Evolutionary conservation across 2,329 filamentous ascomycete species (phyloP).

Genomic region (Tolypocladium cylindrosporum): DNA sequence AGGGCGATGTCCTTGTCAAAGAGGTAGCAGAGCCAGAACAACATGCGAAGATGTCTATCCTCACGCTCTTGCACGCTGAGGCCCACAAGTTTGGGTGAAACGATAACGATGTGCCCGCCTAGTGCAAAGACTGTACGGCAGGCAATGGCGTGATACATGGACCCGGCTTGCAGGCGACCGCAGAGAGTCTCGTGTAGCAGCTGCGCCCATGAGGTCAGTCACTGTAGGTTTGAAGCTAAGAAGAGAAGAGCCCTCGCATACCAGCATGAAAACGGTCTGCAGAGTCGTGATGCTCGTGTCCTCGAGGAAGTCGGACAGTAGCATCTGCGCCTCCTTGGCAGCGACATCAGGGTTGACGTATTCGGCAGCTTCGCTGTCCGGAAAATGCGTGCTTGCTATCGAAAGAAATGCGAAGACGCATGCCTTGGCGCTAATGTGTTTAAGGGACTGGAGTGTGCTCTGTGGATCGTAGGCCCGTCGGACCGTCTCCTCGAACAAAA

Average conservation of each 20-base stretch:
- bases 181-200: conserved; percentile 31
- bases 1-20: conserved; percentile 47
- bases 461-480: conserved; percentile 29
- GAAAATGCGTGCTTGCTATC: conserved; percentile 15
- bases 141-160: conserved; percentile 32
- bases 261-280: conserved; percentile 37
- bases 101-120: conserved; percentile 29
- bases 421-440: conserved; percentile 26
- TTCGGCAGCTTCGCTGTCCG: conserved; percentile 4
- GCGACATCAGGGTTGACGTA: conserved; percentile 29
- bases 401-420: conserved; percentile 40
- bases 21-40: conserved; percentile 47
- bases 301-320: conserved; percentile 32
- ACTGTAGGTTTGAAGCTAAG: rapidly evolving
- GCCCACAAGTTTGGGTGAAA: conserved; percentile 2
- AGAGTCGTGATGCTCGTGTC: conserved; percentile 32
- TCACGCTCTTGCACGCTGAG: conserved; percentile 14
- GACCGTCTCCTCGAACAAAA: conserved; percentile 35
- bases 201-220: conserved; percentile 11
- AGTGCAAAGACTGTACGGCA: conserved; percentile 39
- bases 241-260: conserved; percentile 16
- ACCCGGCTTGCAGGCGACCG: conserved; percentile 34
- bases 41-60: conserved; percentile 22
- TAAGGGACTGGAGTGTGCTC: conserved; percentile 8
- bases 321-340: conserved; percentile 27